Base-by-base conservation (phyloP, 148 eudicot genomes). In the Oxyria digyna region DNA sequence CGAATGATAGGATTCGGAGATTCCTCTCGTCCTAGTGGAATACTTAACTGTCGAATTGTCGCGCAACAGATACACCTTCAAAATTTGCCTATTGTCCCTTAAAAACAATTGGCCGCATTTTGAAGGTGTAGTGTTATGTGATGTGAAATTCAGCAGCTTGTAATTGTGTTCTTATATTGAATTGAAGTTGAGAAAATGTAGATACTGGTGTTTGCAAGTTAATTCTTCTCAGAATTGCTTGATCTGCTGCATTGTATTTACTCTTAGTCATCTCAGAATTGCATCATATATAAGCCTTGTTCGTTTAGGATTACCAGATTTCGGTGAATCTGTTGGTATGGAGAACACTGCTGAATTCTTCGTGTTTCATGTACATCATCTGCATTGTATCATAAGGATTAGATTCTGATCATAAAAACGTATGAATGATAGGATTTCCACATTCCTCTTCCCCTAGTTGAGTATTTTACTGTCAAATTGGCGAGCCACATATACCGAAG, bases 11-110 rank as follows among this genome's bases (percentile, higher is more conserved):
- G 21, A 46, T 17, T 13, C 7, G 1, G 21, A n/a, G 6, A 46
- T 17, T 46, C 38, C 38, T 2, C 3, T 35, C 6, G 20, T 3
- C n/a, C n/a, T n/a, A n/a, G n/a, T n/a, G n/a, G n/a, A n/a, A 6
- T 14, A 43, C 3, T 43, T 18, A 43, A 43, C 20, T 0, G 5
- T 45, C 20, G 17, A 45, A 17, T 45, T 45, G 20, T n/a, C 18
- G 17, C 4, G n/a, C n/a, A 17, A 43, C 48, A 43, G 0, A 43
- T 43, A 0, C 48, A n/a, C n/a, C n/a, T n/a, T n/a, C 14, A 18
- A 15, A 45, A 45, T 12, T 81, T 93, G 85, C 98, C 98, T 1
- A 79, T 93, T 83, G 95, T 93, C 52, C 95, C 95, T 67, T 96
- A 93, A 71, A 78, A 9, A 9, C 3, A 18, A 8, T 26, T 26